Base-by-base conservation (phyloP, 2,329 filamentous ascomycete species). In the Epichloe bromicola region DNA sequence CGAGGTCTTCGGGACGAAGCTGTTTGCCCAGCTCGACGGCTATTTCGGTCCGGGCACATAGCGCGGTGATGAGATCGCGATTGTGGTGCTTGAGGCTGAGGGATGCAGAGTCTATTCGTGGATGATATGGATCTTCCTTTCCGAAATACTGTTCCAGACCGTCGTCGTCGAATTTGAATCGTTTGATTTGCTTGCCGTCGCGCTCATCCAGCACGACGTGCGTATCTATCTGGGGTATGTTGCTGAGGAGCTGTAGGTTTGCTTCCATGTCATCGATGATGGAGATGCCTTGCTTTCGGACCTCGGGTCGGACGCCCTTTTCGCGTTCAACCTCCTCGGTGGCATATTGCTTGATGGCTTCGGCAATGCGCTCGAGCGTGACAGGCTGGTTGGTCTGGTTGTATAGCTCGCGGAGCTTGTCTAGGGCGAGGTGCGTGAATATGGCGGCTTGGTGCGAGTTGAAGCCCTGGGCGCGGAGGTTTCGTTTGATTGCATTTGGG, bases 1-100 rank as follows among this genome's bases (percentile, higher is more conserved):
- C 62, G 6, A 89, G 69, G 49, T 83, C 79, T 14, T 67, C 60
- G 0, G 78, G 65, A 7, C 65, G 62, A 19, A 88, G 71, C 52
- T 76, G 70, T 56, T 73, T 71, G 52, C 75, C 74, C 7, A 86
- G 59, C 46, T 75, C 67, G 45, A 82, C 67, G 43, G 74, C 65
- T 4, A 87, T 65, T 49, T 81, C 76, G 4, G 74, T 63, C 55
- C 68, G 68, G 45, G 65, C 65, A 50, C 67, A 70, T 15, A 78
- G 53, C 0, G 64, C 65, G 37, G 64, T 66, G 57, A 79, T 62
- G 44, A 76, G 61, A 56, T 77, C 70, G 46, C 67, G 65, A 17
- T 59, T 60, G 5, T 53, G 50, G 11, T 61, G 53, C 38, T 57
- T 55, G 42, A 61, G 53, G 19, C 54, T 55, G 49, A 37, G 15